A percentile compares a stretch with the other conserved stretches of the same genome.
Evolutionary conservation across 2,329 filamentous ascomycete genomes (phyloP).

Genomic region (Trichocomaceae sp.): DNA sequence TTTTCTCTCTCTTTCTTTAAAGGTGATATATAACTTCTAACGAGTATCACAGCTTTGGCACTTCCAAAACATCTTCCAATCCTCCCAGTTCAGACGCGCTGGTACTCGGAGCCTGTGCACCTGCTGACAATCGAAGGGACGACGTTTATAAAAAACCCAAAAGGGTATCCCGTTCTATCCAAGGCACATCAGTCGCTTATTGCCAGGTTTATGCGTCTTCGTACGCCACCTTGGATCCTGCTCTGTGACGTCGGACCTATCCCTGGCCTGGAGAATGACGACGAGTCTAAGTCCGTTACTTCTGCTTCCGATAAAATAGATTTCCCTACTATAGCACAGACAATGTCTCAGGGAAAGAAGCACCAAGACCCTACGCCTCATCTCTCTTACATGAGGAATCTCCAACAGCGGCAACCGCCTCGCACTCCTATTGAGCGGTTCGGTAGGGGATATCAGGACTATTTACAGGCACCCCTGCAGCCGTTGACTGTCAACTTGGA

Average conservation of each 20-base stretch:
- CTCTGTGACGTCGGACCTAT: conserved; percentile 53
- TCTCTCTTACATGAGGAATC: conserved; percentile 72
- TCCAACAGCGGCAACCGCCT: conserved; percentile 74
- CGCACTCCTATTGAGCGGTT: conserved; percentile 59
- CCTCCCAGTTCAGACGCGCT: conserved; percentile 50
- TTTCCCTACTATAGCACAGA: conserved; percentile 67
- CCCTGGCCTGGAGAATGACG: conserved; percentile 37
- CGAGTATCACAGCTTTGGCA: conserved; percentile 44
- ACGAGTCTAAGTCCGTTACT: conserved; percentile 15
- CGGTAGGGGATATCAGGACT: conserved; percentile 76
- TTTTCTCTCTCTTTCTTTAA: background rate
- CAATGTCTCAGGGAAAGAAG: conserved; percentile 46
- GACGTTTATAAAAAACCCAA: conserved; percentile 52
- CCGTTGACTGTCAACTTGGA: conserved; percentile 94
- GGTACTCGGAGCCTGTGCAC: conserved; percentile 58
- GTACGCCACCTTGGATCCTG: conserved; percentile 54
- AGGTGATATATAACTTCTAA: background rate
- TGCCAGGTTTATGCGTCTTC: conserved; percentile 51
- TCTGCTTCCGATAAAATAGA: conserved; percentile 26
- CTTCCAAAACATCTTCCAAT: conserved; percentile 55
- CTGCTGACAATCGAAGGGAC: conserved; percentile 48
- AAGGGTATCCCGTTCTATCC: conserved; percentile 53
- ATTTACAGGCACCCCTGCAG: conserved; percentile 89
- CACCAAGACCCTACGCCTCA: conserved; percentile 56
- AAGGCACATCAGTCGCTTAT: conserved; percentile 54